Conservation (phyloP, 2,329 filamentous ascomycete genomes). For the Cadophora sp. region DNA sequence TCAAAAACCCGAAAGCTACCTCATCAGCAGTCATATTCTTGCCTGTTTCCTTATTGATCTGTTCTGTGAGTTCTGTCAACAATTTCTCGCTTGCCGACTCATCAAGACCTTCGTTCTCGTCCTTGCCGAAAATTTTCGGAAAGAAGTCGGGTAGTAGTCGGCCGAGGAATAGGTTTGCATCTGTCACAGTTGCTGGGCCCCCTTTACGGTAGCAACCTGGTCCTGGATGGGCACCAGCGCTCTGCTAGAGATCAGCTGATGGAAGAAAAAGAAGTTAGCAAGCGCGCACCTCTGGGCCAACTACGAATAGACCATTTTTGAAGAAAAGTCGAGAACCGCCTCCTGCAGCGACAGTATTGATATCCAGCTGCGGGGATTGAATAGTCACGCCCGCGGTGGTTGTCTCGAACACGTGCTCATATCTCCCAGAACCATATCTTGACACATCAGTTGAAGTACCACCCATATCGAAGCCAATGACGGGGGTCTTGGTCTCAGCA, state of each 20-base stretch:
- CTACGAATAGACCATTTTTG: conserved; percentile 87
- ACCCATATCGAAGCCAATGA: conserved; percentile 97
- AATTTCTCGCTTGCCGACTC: conserved; percentile 75
- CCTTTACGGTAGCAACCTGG: conserved; percentile 92
- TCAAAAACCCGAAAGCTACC: conserved; percentile 87
- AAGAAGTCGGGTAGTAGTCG: conserved; percentile 90
- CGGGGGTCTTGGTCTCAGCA: conserved; percentile 77
- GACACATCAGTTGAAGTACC: conserved; percentile 93
- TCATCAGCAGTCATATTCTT: conserved; percentile 80
- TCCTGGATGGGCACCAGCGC: conserved; percentile 86
- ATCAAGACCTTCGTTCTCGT: conserved; percentile 84
- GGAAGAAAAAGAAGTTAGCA: too few species aligned
- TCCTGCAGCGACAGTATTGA: conserved; percentile 93
- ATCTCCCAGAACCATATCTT: conserved; percentile 81
- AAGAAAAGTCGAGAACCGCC: conserved; percentile 87
- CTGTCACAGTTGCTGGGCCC: conserved; percentile 89
- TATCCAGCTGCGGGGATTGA: conserved; percentile 89
- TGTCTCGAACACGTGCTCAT: conserved; percentile 94
- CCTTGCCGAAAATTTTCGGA: conserved; percentile 91
- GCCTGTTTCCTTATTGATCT: conserved; percentile 79
- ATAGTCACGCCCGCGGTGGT: conserved; percentile 95
- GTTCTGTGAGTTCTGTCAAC: conserved; percentile 76
- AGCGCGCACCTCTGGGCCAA: conserved; percentile 75
- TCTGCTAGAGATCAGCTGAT: conserved; percentile 2
- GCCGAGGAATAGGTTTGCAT: conserved; percentile 87